Conservation (phyloP, 345 rosid species). For the rapeseed (Brassica napus) region DNA sequence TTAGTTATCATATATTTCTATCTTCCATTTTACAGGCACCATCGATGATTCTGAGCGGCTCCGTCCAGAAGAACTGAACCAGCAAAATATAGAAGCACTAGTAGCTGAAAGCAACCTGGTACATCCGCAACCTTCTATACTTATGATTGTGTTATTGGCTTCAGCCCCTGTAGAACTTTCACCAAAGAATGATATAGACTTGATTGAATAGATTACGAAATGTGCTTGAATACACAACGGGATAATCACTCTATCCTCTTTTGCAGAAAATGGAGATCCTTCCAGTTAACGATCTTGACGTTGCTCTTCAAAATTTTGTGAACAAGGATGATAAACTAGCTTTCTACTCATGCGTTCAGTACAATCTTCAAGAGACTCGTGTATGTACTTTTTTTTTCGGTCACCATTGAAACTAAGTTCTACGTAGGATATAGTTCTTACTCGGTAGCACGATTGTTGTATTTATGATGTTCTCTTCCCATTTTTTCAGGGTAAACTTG, state of each 20-base stretch:
- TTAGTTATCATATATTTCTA: constrained; percentile 5
- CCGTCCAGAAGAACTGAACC: constrained; percentile 97
- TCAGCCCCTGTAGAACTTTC: background rate
- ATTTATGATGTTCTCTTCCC: constrained; percentile 30
- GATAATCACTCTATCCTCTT: constrained; percentile 30
- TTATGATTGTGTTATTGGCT: constrained; percentile 11
- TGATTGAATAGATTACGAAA: constrained; percentile 14
- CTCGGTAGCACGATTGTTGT: background rate
- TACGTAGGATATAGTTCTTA: background rate
- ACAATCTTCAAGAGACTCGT: constrained; percentile 93
- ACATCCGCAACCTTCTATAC: constrained; percentile 26
- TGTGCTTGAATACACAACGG: constrained; percentile 18
- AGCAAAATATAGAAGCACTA: constrained; percentile 95
- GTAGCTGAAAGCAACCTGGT: constrained; percentile 98
- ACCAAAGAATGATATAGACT: constrained; percentile 10
- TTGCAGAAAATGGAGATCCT: constrained; percentile 98
- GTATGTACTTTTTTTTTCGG: constrained; percentile 48
- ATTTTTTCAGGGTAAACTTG: constrained; percentile 69
- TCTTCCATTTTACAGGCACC: constrained; percentile 53
- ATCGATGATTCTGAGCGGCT: constrained; percentile 85
- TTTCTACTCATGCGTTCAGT: constrained; percentile 77
- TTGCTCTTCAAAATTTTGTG: constrained; percentile 92
- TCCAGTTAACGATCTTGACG: constrained; percentile 93
- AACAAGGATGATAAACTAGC: constrained; percentile 96
- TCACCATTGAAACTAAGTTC: background rate